Evolutionary conservation across 225 moss, liverwort and hornwort genomes (phyloP).

Genomic region (Sphagnum tenellum): DNA sequence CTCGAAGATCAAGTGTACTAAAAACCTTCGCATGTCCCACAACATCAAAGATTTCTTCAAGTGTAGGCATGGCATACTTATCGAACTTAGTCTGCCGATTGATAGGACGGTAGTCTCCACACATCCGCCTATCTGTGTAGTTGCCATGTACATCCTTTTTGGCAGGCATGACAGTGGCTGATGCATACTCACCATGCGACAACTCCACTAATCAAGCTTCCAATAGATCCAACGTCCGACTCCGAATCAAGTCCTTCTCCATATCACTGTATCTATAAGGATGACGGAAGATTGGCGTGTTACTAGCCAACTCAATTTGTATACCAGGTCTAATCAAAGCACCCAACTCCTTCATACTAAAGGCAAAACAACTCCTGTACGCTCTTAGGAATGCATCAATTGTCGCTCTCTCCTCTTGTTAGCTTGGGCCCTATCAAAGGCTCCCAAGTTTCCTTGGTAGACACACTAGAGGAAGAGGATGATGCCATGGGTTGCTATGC

Average conservation of each 20-base stretch:
- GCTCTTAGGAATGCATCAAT: no score
- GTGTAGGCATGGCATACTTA: background rate
- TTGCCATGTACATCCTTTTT: conserved; percentile 1
- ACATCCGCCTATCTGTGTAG: background rate
- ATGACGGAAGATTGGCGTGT: background rate
- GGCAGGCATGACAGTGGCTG: background rate
- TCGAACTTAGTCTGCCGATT: background rate
- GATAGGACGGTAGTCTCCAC: background rate
- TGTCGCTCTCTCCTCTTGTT: no score
- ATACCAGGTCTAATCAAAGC: background rate
- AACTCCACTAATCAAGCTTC: background rate
- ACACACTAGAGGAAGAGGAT: no score
- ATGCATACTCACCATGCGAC: background rate
- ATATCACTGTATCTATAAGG: background rate
- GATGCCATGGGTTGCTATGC: no score
- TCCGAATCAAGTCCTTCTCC: background rate
- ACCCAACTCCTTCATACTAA: background rate
- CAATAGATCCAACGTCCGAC: background rate
- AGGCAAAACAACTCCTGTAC: no score
- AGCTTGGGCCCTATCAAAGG: no score
- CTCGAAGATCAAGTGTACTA: background rate
- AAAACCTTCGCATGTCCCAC: background rate
- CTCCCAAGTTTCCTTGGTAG: no score
- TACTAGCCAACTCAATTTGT: background rate
- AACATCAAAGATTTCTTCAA: background rate